Percentiles rank a stretch among this genome's conserved stretches.
Conservation (phyloP, 306 rosid species). For the Malus sieversii region DNA sequence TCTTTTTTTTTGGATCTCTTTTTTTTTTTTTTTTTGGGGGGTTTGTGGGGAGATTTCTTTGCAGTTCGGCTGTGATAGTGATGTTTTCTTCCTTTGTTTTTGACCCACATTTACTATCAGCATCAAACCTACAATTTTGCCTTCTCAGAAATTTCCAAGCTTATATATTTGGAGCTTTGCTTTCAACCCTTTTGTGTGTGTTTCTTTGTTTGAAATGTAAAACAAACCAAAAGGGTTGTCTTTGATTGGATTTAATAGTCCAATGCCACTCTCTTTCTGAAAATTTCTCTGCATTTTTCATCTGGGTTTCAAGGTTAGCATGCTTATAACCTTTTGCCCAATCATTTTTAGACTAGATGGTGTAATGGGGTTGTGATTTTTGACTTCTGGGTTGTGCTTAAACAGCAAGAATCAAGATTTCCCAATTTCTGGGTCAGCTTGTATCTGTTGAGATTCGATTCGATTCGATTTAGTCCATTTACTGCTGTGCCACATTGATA, state of each 20-base stretch:
- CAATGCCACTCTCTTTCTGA: conserved; percentile 5
- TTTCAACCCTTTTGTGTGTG: conserved; percentile 1
- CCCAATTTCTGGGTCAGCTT: neutral
- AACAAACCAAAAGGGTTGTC: conserved; percentile 3
- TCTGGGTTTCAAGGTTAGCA: conserved; percentile 10
- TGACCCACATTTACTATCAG: conserved; percentile 19
- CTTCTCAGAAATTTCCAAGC: conserved; percentile 11
- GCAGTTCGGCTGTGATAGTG: neutral
- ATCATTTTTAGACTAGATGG: neutral
- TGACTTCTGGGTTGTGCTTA: conserved; percentile 8
- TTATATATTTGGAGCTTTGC: conserved; percentile 14
- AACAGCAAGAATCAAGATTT: neutral
- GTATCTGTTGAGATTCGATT: neutral
- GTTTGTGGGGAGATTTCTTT: neutral
- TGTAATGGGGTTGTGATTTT: conserved; percentile 3
- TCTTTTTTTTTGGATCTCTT: no score
- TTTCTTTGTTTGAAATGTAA: conserved; percentile 6
- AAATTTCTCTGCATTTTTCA: neutral
- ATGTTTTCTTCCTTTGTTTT: neutral
- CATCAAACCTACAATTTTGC: conserved; percentile 9
- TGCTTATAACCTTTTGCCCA: neutral
- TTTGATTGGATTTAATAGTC: conserved; percentile 7
- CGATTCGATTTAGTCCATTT: neutral
- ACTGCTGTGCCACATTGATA: neutral
- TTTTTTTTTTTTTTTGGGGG: no score